Evolutionary conservation across 2,329 filamentous ascomycete species (phyloP), one percentile per base, ranked within the genome.

Genomic region (Epichloe gansuensis): DNA sequence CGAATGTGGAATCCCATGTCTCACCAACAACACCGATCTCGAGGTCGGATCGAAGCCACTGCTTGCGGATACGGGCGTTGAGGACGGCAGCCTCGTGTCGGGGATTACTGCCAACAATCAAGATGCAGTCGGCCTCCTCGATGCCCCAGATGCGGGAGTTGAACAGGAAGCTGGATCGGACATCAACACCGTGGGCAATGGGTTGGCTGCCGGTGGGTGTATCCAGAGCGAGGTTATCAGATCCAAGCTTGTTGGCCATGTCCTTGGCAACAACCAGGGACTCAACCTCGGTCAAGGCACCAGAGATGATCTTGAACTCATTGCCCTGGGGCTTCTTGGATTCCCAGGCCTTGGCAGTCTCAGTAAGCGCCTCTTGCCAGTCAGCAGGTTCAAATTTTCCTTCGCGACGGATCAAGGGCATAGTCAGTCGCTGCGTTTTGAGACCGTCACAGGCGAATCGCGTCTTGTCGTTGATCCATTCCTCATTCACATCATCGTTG

Each of bases 391-490:
- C 82, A 68, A 98, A 97, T 67, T 91, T 89, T 64, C 90, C 86
- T 54, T 94, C 86, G 53, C 85, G 83, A 60, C 90, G 87, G 62
- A 96, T 83, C 57, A 98, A 74, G 42, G 93, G 93, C 59, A 91
- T 93, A 38, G 93, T 97, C 52, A 98, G 76, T 65, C 93, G 82
- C 72, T 98, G 93, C 46, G 91, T 97, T 80, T 90, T 95, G 59
- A 98, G 77, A 48, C 93, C 93, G 67, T 98, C 93, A 67, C 90
- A 95, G 42, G 93, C 91, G 68, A 97, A 98, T 58, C 93, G 83
- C 41, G 89, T 84, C 78, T 97, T 98, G 75, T 98, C 93, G 71
- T 97, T 93, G 69, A 98, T 97, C 93, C 93, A 98, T 71, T 98
- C 93, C 74, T 98, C 93, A 69, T 98, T 98, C 62, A 98, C 82